Base-by-base conservation (phyloP, 306 rosid genomes). In the Carpinus viminea region DNA sequence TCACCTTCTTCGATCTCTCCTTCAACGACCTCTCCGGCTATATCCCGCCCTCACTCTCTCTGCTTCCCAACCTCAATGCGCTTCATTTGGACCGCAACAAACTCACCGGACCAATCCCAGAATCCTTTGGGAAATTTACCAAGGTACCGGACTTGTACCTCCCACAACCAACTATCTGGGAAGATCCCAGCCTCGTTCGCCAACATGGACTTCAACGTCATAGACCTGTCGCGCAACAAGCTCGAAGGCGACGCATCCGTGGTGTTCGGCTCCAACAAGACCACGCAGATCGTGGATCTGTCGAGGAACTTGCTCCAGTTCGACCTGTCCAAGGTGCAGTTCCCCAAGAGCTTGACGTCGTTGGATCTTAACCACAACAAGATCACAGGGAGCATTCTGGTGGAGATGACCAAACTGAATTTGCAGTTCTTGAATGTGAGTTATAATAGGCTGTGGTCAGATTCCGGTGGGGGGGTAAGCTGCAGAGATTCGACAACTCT, bases 161-260 rank as follows among this genome's bases (percentile, higher is more conserved):
- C 94, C 5, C 88, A 84, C 84, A 88, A 90, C 81, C 80, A 82
- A 47, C 88, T 91, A 45, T 76, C 90, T 0, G 93, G 90, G 24
- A 60, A 45, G 28, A 89, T 93, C 45, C 97, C 98, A 0, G 18
- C 68, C 15, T 85, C 92, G 17, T 41, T 93, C 2, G 86, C 74
- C 5, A 69, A 83, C 10, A 4, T 77, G 60, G 52, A 86, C 74
- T 86, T 68, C 8, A 3, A 16, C 3, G 24, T 1, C 46, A 45
- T 91, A 13, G 88, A 90, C 28, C 74, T 93, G 9, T 89, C 93
- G 0, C 81, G 96, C 3, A 93, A 93, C 91, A 90, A 65, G 86
- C 88, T 93, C 0, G 75, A 77, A 79, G 98, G 98, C 0, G 98
- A 91, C 54, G 96, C 89, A 0, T 86, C 90, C 0, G 7, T 89